A percentile compares a stretch with the other conserved stretches of the same genome.
Evolutionary conservation across 1,284 basidiomycete genomes (phyloP).

Genomic region (Stygiomarasmius scandens): DNA sequence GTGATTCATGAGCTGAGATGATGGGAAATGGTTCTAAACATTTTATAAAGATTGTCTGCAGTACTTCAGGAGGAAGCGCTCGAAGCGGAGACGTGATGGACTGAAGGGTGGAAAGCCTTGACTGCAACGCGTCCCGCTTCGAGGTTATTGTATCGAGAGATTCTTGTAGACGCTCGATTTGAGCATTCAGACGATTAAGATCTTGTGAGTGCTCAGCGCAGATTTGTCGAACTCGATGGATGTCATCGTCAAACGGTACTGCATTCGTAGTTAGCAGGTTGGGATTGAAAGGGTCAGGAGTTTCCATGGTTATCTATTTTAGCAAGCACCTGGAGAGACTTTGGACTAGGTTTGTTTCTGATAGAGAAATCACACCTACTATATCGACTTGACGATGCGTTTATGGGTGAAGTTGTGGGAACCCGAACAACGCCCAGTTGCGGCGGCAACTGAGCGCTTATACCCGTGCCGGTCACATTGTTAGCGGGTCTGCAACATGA

Average conservation of each 20-base stretch:
- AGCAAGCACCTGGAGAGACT: too few relatives aligned
- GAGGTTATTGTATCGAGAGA: neutral
- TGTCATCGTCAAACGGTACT: neutral
- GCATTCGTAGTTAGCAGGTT: too few relatives aligned
- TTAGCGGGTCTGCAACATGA: too few relatives aligned
- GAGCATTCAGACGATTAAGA: neutral
- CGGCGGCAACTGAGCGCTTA: too few relatives aligned
- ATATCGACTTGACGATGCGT: too few relatives aligned
- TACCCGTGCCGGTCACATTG: too few relatives aligned
- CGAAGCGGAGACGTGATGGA: constrained; percentile 1
- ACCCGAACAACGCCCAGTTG: too few relatives aligned
- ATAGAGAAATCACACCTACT: too few relatives aligned
- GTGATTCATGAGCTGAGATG: neutral
- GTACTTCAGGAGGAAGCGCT: neutral
- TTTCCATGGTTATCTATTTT: too few relatives aligned
- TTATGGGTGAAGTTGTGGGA: too few relatives aligned
- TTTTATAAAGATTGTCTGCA: neutral
- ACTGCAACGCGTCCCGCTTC: constrained; percentile 1
- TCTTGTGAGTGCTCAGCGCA: neutral
- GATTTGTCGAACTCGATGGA: neutral
- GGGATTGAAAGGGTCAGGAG: too few relatives aligned
- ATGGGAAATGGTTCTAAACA: constrained; percentile 1
- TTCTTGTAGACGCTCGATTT: neutral
- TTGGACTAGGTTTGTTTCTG: too few relatives aligned
- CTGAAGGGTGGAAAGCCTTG: neutral